Percentiles rank a stretch among this genome's conserved stretches.
Conservation (phyloP, 768 basidiomycete species). For the Mycena polygramma region DNA sequence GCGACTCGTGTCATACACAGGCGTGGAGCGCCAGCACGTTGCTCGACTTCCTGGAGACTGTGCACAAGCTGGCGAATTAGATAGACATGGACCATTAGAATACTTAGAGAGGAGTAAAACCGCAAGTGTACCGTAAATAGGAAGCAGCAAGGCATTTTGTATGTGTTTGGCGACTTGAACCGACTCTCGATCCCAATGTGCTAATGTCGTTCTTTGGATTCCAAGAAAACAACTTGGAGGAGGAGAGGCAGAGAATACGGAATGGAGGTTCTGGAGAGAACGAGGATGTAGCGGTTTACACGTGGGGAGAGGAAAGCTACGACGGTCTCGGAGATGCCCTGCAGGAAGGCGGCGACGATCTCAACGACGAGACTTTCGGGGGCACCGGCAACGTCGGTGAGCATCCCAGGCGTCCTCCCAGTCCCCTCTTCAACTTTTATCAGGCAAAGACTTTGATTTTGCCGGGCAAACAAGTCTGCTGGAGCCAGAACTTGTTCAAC, state of each 20-base stretch:
- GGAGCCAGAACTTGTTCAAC: slow-evolving; percentile 48
- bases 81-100: slow-evolving; percentile 26
- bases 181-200: slow-evolving; percentile 15
- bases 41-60: slow-evolving; percentile 88
- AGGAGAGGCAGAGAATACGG: slow-evolving; percentile 70
- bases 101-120: not conserved
- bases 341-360: slow-evolving; percentile 90
- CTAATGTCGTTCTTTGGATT: slow-evolving; percentile 90
- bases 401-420: slow-evolving; percentile 42
- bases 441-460: slow-evolving; percentile 96
- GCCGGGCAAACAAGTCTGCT: slow-evolving; percentile 53
- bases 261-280: slow-evolving; percentile 64
- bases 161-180: slow-evolving; percentile 23
- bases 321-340: slow-evolving; percentile 91
- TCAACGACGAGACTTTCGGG: slow-evolving; percentile 99
- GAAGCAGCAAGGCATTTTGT: not conserved
- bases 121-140: slow-evolving; percentile 20
- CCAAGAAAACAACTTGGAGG: slow-evolving; percentile 71
- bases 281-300: slow-evolving; percentile 91
- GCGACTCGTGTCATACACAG: slow-evolving; percentile 93
- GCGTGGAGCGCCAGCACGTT: slow-evolving; percentile 97
- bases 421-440: slow-evolving; percentile 33
- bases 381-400: slow-evolving; percentile 76
- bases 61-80: slow-evolving; percentile 56
- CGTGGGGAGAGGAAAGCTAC: slow-evolving; percentile 92